Percentiles rank a stretch among this genome's conserved stretches.
Evolutionary conservation across 805 yeast species (phyloP).

Genomic region (Millerozyma acaciae): DNA sequence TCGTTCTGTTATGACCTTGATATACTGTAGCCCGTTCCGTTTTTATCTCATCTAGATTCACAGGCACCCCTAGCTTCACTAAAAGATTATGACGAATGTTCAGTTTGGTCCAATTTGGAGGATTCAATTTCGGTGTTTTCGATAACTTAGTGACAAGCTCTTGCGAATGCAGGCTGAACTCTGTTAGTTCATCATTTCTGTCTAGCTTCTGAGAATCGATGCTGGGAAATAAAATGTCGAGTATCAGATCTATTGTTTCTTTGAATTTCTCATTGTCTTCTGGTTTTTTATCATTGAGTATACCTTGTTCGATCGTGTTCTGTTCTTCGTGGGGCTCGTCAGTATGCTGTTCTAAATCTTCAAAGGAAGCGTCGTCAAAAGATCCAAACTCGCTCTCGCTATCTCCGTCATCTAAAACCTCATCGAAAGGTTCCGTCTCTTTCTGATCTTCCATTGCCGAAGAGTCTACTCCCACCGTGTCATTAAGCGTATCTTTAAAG

Average conservation of each 20-base stretch:
- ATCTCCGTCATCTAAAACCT: constrained; percentile 15
- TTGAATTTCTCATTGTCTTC: too few species aligned
- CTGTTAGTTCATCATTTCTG: too few species aligned
- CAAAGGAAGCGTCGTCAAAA: constrained; percentile 33
- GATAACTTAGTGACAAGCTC: constrained; percentile 43
- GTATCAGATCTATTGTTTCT: too few species aligned
- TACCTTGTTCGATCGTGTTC: too few species aligned
- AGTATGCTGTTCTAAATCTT: constrained; percentile 18
- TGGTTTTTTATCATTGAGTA: too few species aligned
- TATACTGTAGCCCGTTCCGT: constrained; percentile 3
- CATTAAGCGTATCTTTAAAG: neutral
- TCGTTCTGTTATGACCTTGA: neutral
- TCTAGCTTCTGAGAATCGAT: too few species aligned
- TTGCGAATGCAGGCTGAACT: too few species aligned
- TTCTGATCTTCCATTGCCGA: neutral
- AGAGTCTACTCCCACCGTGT: neutral
- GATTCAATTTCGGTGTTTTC: constrained; percentile 45
- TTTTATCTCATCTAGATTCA: constrained; percentile 56
- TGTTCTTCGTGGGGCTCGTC: too few species aligned
- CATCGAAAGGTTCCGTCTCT: constrained; percentile 2
- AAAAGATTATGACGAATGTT: constrained; percentile 60
- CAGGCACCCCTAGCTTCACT: constrained; percentile 66
- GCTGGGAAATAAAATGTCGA: too few species aligned
- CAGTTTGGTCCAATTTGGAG: constrained; percentile 68
- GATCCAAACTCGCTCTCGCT: constrained; percentile 38